phyloP scores from a whole-genome alignment of 2,329 filamentous ascomycete species.

The Pseudogymnoascus sp. region DNA sequence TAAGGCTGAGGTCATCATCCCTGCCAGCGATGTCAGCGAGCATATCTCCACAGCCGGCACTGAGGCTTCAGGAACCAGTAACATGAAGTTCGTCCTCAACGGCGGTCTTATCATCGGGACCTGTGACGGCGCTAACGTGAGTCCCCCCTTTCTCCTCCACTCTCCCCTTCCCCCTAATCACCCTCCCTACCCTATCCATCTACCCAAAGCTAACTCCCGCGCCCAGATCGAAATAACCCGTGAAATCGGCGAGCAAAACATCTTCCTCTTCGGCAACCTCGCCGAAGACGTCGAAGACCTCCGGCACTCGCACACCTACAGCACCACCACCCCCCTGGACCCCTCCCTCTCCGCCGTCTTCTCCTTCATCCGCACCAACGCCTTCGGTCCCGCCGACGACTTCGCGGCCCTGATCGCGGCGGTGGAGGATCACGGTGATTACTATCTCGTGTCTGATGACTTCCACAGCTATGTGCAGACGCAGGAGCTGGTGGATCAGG shows the following conservation, averaged over 20 bases:
- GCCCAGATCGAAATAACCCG: constrained; percentile 87
- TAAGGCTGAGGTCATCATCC: constrained; percentile 95
- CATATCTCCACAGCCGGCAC: constrained; percentile 98
- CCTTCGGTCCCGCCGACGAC: constrained; percentile 69
- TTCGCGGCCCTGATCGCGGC: constrained; percentile 79
- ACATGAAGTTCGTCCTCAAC: constrained; percentile 99
- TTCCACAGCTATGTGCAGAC: constrained; percentile 93
- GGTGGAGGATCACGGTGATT: constrained; percentile 89
- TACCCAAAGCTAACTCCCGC: background rate
- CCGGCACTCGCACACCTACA: constrained; percentile 82
- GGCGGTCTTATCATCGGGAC: constrained; percentile 96
- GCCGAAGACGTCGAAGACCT: constrained; percentile 95
- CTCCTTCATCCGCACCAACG: constrained; percentile 67
- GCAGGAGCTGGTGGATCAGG: constrained; percentile 81
- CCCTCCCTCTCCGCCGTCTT: constrained; percentile 74
- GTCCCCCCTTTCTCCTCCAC: constrained; percentile 28
- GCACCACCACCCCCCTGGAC: constrained; percentile 67
- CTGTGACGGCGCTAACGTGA: constrained; percentile 92
- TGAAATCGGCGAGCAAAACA: constrained; percentile 92
- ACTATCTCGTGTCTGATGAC: constrained; percentile 95
- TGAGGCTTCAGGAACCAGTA: constrained; percentile 82
- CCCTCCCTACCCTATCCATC: constrained; percentile 13
- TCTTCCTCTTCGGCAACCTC: constrained; percentile 96
- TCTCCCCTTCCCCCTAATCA: background rate
- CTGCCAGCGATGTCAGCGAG: constrained; percentile 92